Conservation (phyloP, 345 rosid species). For the Ceriops decandra region DNA sequence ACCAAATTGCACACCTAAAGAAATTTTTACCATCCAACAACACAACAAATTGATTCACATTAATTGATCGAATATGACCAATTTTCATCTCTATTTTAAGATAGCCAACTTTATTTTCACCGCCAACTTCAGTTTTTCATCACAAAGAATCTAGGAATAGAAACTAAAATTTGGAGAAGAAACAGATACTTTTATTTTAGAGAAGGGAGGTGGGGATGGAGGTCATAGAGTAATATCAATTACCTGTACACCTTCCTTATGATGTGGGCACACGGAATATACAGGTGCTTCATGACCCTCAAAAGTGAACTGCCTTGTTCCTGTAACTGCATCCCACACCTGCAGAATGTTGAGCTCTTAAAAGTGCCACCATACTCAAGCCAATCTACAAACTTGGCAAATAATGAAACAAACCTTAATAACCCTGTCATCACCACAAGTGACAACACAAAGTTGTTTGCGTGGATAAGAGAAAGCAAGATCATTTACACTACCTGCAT, state of each 20-base stretch:
- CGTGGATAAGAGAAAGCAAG: constrained; percentile 55
- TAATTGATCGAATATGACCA: no score
- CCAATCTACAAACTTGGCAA: background rate
- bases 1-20: no score
- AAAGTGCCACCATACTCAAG: background rate
- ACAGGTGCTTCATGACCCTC: constrained; percentile 60
- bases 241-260: constrained; percentile 48
- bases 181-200: no score
- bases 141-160: background rate
- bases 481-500: constrained; percentile 58
- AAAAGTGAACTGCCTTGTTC: constrained; percentile 36
- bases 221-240: background rate
- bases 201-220: no score
- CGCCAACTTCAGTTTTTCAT: background rate
- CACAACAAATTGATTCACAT: no score
- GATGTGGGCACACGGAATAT: constrained; percentile 52
- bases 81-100: background rate
- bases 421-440: constrained; percentile 65
- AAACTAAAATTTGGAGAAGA: background rate
- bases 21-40: no score
- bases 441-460: constrained; percentile 49
- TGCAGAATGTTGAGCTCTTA: constrained; percentile 7
- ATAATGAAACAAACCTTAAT: background rate
- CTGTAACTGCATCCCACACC: constrained; percentile 50
- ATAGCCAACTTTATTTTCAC: background rate